Base-by-base conservation (phyloP, 805 yeast species). In the Vanderwaltozyma polyspora region DNA sequence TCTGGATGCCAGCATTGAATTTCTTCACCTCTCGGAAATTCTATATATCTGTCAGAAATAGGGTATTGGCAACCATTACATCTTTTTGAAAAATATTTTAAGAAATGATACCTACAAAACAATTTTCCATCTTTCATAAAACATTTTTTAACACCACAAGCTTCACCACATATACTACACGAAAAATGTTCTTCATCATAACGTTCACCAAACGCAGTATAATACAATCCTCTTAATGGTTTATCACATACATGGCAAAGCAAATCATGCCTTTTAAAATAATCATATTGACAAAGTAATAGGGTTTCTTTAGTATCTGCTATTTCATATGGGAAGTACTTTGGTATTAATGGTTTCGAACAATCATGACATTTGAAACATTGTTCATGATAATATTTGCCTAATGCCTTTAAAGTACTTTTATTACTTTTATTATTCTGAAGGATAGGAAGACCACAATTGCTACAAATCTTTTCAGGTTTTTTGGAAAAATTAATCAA, bases 1-100 rank as follows among this genome's bases (percentile, higher is more conserved):
- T 93, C 97, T 2, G 96, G 97, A 59, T 91, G 99, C 99, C 99
- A 91, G 54, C 85, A 94, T 56, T 87, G 94, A 38, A 82, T 79
- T 45, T 79, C 71, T 16, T 95, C 95, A 33, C 95, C 95, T 45
- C 91, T 70, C 40, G 76, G 83, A 29, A 89, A 75, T 57, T 89
- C 95, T 25, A 89, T 95, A 57, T 86, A 91, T 53, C 91, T 97
- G 52, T 86, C 86, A 25, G 93, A 72, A 34, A 93, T 91, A 1
- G 96, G 83, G 25, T 83, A 78, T 38, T 77, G 71, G 61, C 99
- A 91, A 22, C 97, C 95, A 61, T 84, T 93, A 61, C 99, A 91
- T 37, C 78, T 77, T 22, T 80, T 79, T 2, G 97, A 95, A 55
- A 77, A 79, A 32, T 74, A 63, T 43, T 77, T 76, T n/a, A 95